Conservation (phyloP, 768 basidiomycete genomes). For the Kwoniella bestiolae region DNA sequence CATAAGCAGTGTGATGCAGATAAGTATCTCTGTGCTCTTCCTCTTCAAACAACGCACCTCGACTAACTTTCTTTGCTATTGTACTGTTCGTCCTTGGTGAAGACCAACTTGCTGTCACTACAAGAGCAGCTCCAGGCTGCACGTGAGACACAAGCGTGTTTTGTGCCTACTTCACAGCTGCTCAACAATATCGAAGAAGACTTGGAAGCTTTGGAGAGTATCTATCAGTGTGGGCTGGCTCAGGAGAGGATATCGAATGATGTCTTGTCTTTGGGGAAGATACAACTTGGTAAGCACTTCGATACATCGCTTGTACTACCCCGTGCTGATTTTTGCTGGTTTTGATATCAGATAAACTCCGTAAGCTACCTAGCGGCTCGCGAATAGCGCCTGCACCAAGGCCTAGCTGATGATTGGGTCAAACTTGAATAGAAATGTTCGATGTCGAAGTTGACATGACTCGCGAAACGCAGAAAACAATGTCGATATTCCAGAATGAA, state of each 20-base stretch:
- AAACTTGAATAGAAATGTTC: slow-evolving; percentile 45
- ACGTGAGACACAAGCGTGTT: slow-evolving; percentile 15
- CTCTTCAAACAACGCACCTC: slow-evolving; percentile 43
- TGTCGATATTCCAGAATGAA: slow-evolving; percentile 59
- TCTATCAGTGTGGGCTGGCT: slow-evolving; percentile 58
- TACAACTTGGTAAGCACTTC: slow-evolving; percentile 55
- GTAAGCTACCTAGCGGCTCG: slow-evolving; percentile 20
- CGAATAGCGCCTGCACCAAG: neutral
- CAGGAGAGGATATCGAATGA: slow-evolving; percentile 60
- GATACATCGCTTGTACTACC: neutral
- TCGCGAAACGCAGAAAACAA: slow-evolving; percentile 52
- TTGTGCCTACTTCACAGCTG: slow-evolving; percentile 40
- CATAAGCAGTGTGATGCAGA: slow-evolving; percentile 49
- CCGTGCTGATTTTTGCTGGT: slow-evolving; percentile 26
- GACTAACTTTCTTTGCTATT: slow-evolving; percentile 40
- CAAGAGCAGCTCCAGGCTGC: slow-evolving; percentile 45
- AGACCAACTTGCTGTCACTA: slow-evolving; percentile 51
- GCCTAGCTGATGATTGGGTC: neutral
- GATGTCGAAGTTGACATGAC: slow-evolving; percentile 53
- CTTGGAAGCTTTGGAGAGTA: slow-evolving; percentile 57
- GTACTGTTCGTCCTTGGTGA: slow-evolving; percentile 57
- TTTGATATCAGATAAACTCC: slow-evolving; percentile 40
- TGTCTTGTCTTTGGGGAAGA: slow-evolving; percentile 58
- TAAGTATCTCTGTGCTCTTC: slow-evolving; percentile 14
- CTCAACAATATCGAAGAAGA: slow-evolving; percentile 52